Evolutionary conservation across 2,329 filamentous ascomycete species (phyloP).

Genomic region (Penicillium rolfsii): DNA sequence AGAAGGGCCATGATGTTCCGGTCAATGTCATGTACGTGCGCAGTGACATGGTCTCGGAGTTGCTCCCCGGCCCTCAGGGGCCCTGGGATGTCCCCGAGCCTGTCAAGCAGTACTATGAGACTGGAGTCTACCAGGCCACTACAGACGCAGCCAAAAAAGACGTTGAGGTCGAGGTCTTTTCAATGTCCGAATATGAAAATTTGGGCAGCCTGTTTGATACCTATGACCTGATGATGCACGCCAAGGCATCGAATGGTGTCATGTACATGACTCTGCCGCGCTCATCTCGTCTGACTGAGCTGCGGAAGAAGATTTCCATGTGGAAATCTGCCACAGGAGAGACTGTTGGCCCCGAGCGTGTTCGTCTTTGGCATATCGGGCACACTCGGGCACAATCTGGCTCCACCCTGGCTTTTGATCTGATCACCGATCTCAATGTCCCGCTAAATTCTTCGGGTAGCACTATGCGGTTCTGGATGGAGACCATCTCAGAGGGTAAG

Average conservation of each 20-base stretch:
- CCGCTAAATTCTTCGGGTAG: constrained; percentile 34
- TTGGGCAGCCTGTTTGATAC: constrained; percentile 47
- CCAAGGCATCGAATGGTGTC: constrained; percentile 39
- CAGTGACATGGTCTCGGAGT: constrained; percentile 49
- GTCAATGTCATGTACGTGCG: constrained; percentile 62
- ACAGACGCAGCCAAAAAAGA: constrained; percentile 21
- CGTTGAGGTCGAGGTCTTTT: constrained; percentile 48
- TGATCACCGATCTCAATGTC: constrained; percentile 37
- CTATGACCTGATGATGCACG: constrained; percentile 48
- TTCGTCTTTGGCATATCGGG: constrained; percentile 48
- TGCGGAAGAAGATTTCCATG: constrained; percentile 43
- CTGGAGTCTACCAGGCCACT: constrained; percentile 27
- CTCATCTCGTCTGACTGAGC: constrained; percentile 39
- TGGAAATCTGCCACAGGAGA: constrained; percentile 35
- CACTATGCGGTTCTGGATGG: constrained; percentile 44
- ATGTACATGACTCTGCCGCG: constrained; percentile 43
- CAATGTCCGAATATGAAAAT: constrained; percentile 38
- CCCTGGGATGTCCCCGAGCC: constrained; percentile 53
- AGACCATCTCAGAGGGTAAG: constrained; percentile 43
- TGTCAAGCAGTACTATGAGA: constrained; percentile 46
- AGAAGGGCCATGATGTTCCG: constrained; percentile 53
- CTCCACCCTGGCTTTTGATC: constrained; percentile 41
- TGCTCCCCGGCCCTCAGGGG: constrained; percentile 48
- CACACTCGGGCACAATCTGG: constrained; percentile 38
- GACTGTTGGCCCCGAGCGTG: constrained; percentile 35